A percentile compares a stretch with the other conserved stretches of the same genome.
Evolutionary conservation across 306 rosid species (phyloP).

Genomic region (Cicer cuneatum): DNA sequence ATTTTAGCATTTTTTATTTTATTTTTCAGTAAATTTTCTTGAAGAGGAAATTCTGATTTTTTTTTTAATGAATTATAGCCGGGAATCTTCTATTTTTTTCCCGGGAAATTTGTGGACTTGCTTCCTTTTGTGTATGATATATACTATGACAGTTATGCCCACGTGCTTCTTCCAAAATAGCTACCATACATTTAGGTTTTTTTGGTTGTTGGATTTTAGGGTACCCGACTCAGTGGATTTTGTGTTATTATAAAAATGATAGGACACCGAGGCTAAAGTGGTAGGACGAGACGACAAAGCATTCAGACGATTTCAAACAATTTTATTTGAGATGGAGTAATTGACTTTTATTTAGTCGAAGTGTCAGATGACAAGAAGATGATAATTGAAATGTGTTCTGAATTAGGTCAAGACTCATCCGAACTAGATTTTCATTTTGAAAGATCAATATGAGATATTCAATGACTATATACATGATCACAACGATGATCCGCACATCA

Average conservation of each 20-base stretch:
- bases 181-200: not conserved
- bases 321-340: not conserved
- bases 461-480: too few relatives aligned
- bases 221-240: not conserved
- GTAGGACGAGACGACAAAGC: not conserved
- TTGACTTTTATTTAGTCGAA: not conserved
- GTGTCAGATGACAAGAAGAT: not conserved
- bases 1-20: constrained; percentile 11
- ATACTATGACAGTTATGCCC: constrained; percentile 31
- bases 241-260: not conserved
- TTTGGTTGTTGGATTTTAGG: not conserved
- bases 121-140: not conserved
- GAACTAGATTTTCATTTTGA: too few relatives aligned
- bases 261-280: not conserved
- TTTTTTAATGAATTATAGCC: constrained; percentile 32
- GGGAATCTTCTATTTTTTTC: constrained; percentile 1
- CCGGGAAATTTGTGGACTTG: constrained; percentile 50
- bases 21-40: not conserved
- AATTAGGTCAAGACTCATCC: too few relatives aligned
- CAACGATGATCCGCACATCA: too few relatives aligned
- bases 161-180: constrained; percentile 10
- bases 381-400: not conserved
- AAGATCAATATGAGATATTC: too few relatives aligned
- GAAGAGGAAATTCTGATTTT: constrained; percentile 11
- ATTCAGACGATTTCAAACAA: not conserved